Conservation (phyloP, 768 basidiomycete species). For the Agrocybe pediades region DNA sequence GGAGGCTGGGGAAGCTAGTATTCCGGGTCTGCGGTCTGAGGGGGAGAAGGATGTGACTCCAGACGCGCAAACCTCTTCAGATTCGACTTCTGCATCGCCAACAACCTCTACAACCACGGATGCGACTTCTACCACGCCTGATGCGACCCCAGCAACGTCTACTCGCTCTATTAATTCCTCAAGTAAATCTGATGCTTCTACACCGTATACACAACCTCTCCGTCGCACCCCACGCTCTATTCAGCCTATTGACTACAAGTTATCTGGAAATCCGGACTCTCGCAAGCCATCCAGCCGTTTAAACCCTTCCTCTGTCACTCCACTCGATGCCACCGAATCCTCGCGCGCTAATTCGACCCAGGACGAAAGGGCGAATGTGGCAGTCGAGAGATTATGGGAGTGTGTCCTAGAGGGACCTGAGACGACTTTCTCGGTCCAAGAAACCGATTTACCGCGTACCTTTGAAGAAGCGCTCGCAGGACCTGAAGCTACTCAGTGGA, state of each 20-base stretch:
- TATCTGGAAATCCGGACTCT: conserved; percentile 6
- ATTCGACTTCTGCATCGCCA: background rate
- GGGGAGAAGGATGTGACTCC: conserved; percentile 4
- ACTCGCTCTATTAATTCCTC: too few relatives aligned
- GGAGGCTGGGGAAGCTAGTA: conserved; percentile 1
- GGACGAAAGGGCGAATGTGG: background rate
- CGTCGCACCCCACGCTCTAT: too few relatives aligned
- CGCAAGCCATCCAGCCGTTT: background rate
- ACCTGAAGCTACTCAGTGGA: conserved; percentile 15
- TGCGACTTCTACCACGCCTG: too few relatives aligned
- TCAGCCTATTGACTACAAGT: conserved; percentile 7
- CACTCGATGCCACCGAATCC: background rate
- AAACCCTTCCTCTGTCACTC: background rate
- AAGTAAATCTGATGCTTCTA: too few relatives aligned
- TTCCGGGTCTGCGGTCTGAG: background rate
- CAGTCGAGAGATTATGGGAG: background rate
- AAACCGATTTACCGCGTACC: too few relatives aligned
- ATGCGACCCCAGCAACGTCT: too few relatives aligned
- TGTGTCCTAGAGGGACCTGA: background rate
- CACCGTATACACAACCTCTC: too few relatives aligned
- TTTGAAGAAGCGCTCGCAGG: conserved; percentile 18
- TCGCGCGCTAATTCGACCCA: background rate
- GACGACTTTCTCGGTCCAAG: too few relatives aligned
- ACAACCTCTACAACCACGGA: conserved; percentile 1
- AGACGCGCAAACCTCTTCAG: conserved; percentile 4